Evolutionary conservation across 805 yeast genomes (phyloP), one percentile per base, ranked within the genome.

Genomic region (Candida silvicultrix): DNA sequence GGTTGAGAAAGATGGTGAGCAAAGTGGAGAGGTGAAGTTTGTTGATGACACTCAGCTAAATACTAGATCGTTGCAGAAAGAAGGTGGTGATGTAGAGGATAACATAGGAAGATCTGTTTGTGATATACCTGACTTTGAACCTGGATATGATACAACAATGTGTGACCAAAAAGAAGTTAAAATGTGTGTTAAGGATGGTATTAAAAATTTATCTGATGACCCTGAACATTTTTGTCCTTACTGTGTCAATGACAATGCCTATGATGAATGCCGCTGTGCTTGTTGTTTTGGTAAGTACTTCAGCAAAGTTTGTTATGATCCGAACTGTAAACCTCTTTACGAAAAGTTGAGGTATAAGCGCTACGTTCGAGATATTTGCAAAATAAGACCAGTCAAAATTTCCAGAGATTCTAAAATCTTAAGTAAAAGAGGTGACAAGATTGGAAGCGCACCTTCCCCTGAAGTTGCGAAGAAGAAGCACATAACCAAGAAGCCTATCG

Each of bases 191-290:
- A 53, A 55, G 35, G 56, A 55, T 18, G 57, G 58, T 7, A 52
- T 58, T 18, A 43, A 34, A 23, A 42, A 29, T 23, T 45, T 58
- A 37, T 47, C 52, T 21, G 48, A 53, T 18, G 55, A 58, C 38
- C 58, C 58, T 4, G 51, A 48, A 22, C 49, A 55, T 20, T 55
- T 56, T 31, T 58, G 62, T 28, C 62, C 62, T 1, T 56, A 55
- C 34, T 58, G 62, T 45, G 53, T 44, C n/a, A 58, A 56, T 41
- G 51, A 56, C 38, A 58, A 58, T 37, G 59, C 54, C 2, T 56
- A 55, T 40, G 62, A 58, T 47, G 60, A 56, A 37, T 58, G 62
- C 35, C 60, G 60, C 14, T 56, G 62, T 46, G 60, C 62, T 9
- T 58, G 62, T 37, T 56, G 60, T 37, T 51, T 58, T 45, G 62